phyloP scores from a whole-genome alignment of 306 rosid species.

The Benincasa hispida region DNA sequence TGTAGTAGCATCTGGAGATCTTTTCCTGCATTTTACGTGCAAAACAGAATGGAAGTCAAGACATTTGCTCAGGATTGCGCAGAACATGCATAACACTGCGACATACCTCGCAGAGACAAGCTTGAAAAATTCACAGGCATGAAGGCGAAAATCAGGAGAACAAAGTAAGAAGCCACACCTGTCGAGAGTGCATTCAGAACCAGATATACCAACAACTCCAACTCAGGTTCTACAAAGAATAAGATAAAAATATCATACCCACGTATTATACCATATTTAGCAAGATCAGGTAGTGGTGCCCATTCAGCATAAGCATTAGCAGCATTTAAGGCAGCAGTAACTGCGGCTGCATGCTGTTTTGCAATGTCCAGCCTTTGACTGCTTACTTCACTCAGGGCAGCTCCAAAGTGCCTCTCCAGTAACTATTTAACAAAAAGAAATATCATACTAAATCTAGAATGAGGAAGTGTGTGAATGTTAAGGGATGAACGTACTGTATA shows the following conservation, averaged over 20 bases:
- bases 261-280: slow-evolving; percentile 73
- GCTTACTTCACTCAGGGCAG: slow-evolving; percentile 69
- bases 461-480: slow-evolving; percentile 10
- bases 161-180: slow-evolving; percentile 86
- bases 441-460: slow-evolving; percentile 9
- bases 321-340: slow-evolving; percentile 70
- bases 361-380: slow-evolving; percentile 59
- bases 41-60: slow-evolving; percentile 10
- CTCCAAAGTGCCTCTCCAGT: slow-evolving; percentile 72
- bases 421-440: slow-evolving; percentile 46
- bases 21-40: slow-evolving; percentile 46
- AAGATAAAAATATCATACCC: slow-evolving; percentile 48
- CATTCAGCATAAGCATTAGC: slow-evolving; percentile 93
- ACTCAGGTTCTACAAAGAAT: slow-evolving; percentile 11
- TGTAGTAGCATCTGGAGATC: slow-evolving; percentile 52
- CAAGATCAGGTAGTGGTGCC: slow-evolving; percentile 94
- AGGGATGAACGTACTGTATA: slow-evolving; percentile 41
- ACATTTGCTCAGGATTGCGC: slow-evolving; percentile 3
- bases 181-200: slow-evolving; percentile 19
- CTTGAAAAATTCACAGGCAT: slow-evolving; percentile 93
- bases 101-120: slow-evolving; percentile 75
- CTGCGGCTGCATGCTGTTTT: slow-evolving; percentile 74
- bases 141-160: slow-evolving; percentile 87
- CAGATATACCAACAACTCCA: slow-evolving; percentile 9
- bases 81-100: slow-evolving; percentile 7